Base-by-base conservation (phyloP, 495 filamentous ascomycete genomes). In the Trichoderma orchidacearum region DNA sequence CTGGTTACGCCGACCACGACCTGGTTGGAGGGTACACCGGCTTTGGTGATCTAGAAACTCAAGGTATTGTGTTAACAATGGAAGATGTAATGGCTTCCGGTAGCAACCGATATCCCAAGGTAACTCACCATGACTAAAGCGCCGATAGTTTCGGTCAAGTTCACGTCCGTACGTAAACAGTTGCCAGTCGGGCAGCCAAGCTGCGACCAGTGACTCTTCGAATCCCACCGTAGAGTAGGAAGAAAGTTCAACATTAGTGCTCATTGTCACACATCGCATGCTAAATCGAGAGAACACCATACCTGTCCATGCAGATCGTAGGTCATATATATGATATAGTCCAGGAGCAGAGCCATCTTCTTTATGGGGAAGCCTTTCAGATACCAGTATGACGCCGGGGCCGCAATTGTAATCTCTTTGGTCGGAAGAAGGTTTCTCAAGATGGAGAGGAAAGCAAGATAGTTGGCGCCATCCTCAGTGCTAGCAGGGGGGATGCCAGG, bases 131-230 rank as follows among this genome's bases (percentile, higher is more conserved):
- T 76, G 15, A 64, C 55, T 1, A 79, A 61, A 1, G 68, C 60
- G 30, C 62, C 53, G 30, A 58, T 50, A 1, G 71, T 76, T 60
- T 78, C 75, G 3, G 75, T 74, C 27, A 61, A 12, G 54, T 76
- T 76, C 34, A 75, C 69, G 51, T 77, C 70, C 3, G 61, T 64
- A 17, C 71, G 64, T 2, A 75, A 67, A 58, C 72, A 75, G 55
- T 68, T 69, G 13, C 75, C 70, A 0, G 30, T 30, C 0, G 53
- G 52, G 55, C 75, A 79, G 23, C 69, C 70, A 3, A 41, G 13
- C 62, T 51, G 35, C 0, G 30, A 30, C 18, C 36, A 45, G 12
- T 6, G 35, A 21, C 56, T 57, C 8, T 17, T 36, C 8, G 35
- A 45, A 23, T 65, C 61, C 63, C 63, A 65, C 13, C 60, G 56